Evolutionary conservation across 768 basidiomycete genomes (phyloP), one percentile per base, ranked within the genome.

Genomic region (Boletus subparvulus): DNA sequence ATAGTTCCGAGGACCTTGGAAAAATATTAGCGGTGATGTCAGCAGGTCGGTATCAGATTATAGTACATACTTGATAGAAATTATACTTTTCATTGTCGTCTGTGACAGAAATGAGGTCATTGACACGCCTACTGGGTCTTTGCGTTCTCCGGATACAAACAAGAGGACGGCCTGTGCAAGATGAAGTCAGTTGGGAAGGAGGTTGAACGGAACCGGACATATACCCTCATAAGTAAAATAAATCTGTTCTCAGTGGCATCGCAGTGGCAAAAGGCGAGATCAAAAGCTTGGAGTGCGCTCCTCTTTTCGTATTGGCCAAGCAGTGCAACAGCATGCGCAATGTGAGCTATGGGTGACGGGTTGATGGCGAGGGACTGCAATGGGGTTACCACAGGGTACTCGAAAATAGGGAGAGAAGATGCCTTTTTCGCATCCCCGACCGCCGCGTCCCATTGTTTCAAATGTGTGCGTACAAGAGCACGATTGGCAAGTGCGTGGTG

Each of bases 1-100:
- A 53, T 53, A 11, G 24, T 37, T 45, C n/a, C 52, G 26, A 53
- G 52, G 36, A 53, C 43, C 52, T 53, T n/a, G 7, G 3, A 21
- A 13, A 32, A 13, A 17, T 6, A 19, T 17, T 8, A n/a, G 37
- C 8, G 8, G 17, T 39, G 37, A n/a, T 9, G 37, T 9, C 17
- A 39, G 9, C 17, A 16, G 37, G 17, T 39, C 17, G 17, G 0
- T 4, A 41, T 21, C 6, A 17, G 40, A 41, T 21, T 9, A 24
- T 4, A 7, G 6, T n/a, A 35, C 41, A n/a, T 24, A 52, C 51
- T 4, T 35, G 24, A 30, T 28, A 19, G 13, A 13, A 37, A 10
- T 21, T 4, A n/a, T 46, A 30, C 30, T 45, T 39, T 39, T n/a
- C 52, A 3, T 13, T 19, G 13, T 46, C 52, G 6, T 53, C 36